Evolutionary conservation across 2,329 filamentous ascomycete genomes (phyloP).

Genomic region (Esteya vermicola): DNA sequence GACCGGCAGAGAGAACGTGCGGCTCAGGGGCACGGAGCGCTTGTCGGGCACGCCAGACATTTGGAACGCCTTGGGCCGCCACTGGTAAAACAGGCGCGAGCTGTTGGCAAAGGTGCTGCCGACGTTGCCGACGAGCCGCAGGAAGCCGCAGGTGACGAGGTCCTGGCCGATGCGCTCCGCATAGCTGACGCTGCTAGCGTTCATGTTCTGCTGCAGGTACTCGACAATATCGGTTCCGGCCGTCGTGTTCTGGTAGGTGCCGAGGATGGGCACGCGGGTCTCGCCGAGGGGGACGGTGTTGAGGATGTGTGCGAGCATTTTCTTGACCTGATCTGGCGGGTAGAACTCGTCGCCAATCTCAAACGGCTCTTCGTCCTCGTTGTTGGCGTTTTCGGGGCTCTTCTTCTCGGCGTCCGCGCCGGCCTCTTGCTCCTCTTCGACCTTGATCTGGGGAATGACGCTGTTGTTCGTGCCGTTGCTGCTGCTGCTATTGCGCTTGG

Average conservation of each 20-base stretch:
- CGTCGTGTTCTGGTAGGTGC: slow-evolving; percentile 87
- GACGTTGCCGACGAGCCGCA: slow-evolving; percentile 85
- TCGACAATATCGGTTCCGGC: slow-evolving; percentile 88
- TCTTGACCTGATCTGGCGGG: slow-evolving; percentile 74
- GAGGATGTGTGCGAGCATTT: slow-evolving; percentile 75
- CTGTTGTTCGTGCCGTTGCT: too few species aligned
- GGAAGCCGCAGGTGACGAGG: slow-evolving; percentile 68
- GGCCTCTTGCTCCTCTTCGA: too few species aligned
- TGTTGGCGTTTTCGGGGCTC: slow-evolving; percentile 45
- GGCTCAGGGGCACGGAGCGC: slow-evolving; percentile 55
- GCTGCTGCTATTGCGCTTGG: too few species aligned
- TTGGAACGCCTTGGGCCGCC: slow-evolving; percentile 85
- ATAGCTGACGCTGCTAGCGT: slow-evolving; percentile 70
- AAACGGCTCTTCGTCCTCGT: slow-evolving; percentile 63
- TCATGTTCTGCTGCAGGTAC: slow-evolving; percentile 83
- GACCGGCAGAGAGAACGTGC: slow-evolving; percentile 52
- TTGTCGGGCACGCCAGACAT: slow-evolving; percentile 79
- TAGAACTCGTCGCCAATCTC: slow-evolving; percentile 89
- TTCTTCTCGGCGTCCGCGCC: too few species aligned
- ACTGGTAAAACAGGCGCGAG: slow-evolving; percentile 94
- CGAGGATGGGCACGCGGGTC: slow-evolving; percentile 88
- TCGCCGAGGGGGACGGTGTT: slow-evolving; percentile 77
- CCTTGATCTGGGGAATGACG: too few species aligned
- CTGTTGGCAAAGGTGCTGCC: slow-evolving; percentile 95
- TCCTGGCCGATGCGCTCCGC: slow-evolving; percentile 94